Evolutionary conservation across 2,329 filamentous ascomycete genomes (phyloP), one percentile per base, ranked within the genome.

Genomic region (Aspergillus thermomutatus): DNA sequence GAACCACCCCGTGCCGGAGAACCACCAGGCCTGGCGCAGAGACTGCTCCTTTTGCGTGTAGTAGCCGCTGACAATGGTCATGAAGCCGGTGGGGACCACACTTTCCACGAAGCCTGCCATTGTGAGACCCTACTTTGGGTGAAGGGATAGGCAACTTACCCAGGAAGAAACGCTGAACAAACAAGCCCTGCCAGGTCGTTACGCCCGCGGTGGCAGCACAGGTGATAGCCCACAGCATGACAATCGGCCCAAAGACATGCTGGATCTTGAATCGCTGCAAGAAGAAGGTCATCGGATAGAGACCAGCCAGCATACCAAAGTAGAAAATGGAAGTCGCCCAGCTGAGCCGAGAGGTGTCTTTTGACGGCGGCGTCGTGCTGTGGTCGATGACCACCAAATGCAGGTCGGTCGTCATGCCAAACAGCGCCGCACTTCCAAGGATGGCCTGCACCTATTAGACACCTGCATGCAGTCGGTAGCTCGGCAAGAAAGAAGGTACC

Each of bases 251-350:
- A 2, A 92, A 80, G 1, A 88, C 82, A 49, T 81, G 79, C n/a
- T 85, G 82, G 1, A 85, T 79, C 57, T 84, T 78, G 75, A 90
- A 89, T 21, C 83, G 82, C 70, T 92, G 89, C 1, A 90, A 77
- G 0, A 83, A 77, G 58, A 88, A 90, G 0, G 87, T 87, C 82
- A 91, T 85, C 1, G 88, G 89, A 60, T 90, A 91, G 3, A 89
- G 76, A 0, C 89, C 89, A 0, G 83, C 85, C 2, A 92, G 79
- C 87, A 90, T 89, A 40, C 89, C 89, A 63, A 92, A 91, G 76
- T 91, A 92, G 76, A 92, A 91, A 65, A 91, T 79, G 0, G 87
- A 91, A 0, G 88, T 91, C 2, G 89, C 89, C 89, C 88, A 92
- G 62, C 83, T 87, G 27, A 92, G 81, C 10, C 89, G 82, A 0